These are phyloP conservation scores for Gastrolobium villosum DNA, from an alignment of 306 rosid genomes.

Conservation along the genomic window DNA sequence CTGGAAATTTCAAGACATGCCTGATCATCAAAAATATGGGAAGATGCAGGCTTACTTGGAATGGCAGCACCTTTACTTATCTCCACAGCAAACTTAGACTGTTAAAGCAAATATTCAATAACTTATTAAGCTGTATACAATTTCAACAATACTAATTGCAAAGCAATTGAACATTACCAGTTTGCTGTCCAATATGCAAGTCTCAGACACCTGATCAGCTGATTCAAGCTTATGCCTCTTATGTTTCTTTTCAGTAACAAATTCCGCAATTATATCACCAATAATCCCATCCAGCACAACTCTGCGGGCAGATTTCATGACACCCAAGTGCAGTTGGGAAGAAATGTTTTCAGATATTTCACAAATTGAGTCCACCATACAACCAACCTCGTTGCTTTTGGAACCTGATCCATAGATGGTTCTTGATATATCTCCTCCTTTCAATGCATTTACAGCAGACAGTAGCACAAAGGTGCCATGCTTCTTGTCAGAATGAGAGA, in stretches of 20 bases:
- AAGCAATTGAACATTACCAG: slow-evolving; percentile 59
- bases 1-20: slow-evolving; percentile 47
- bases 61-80: slow-evolving; percentile 51
- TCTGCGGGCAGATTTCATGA: slow-evolving; percentile 89
- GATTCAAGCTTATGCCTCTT: slow-evolving; percentile 62
- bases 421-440: slow-evolving; percentile 57
- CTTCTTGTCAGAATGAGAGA: slow-evolving; percentile 72
- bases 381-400: slow-evolving; percentile 54
- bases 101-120: slow-evolving; percentile 56
- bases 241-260: slow-evolving; percentile 65
- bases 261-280: slow-evolving; percentile 75
- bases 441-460: slow-evolving; percentile 69
- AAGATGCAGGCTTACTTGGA: slow-evolving; percentile 50
- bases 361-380: slow-evolving; percentile 54
- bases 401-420: slow-evolving; percentile 56
- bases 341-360: slow-evolving; percentile 84
- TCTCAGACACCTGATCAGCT: slow-evolving; percentile 52
- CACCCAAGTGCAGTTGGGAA: slow-evolving; percentile 75
- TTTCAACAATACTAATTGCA: slow-evolving; percentile 31
- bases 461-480: slow-evolving; percentile 61
- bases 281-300: slow-evolving; percentile 91
- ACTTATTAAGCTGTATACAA: slow-evolving; percentile 38
- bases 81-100: slow-evolving; percentile 59
- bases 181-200: slow-evolving; percentile 50
- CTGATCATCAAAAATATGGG: slow-evolving; percentile 44